Evolutionary conservation across 202 grass and related monocot genomes (phyloP), one percentile per base, ranked within the genome.

Genomic region (Panicum hallii): DNA sequence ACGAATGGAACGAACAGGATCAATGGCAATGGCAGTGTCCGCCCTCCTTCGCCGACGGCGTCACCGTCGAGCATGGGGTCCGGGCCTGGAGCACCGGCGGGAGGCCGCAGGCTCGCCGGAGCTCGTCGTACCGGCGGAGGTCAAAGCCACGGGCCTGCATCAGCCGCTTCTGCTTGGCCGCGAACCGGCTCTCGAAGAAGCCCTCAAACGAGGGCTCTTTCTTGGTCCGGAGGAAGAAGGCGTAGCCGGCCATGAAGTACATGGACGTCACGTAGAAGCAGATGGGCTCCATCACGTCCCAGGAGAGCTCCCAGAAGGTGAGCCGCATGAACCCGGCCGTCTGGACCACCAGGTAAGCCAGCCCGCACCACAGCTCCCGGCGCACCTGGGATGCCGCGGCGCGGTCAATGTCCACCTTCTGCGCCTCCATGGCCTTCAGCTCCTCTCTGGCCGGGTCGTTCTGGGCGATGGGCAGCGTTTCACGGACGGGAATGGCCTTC

Each of bases 241-340:
- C 47, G 55, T 98, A 98, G 57, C 95, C 93, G 0, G 85, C 91
- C 89, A 98, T 93, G 89, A 98, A 93, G 86, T 98, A 95, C 57
- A 90, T 54, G n/a, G 95, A 98, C 48, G 93, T 93, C 40, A 98
- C 91, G 22, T 89, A 98, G 83, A 95, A 98, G 87, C 95, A 98
- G 53, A 98, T 98, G 45, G 95, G 95, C 87, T 98, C 95, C 95
- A 98, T 98, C 6, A 98, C 95, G 17, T 98, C 93, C 95, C 95
- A 98, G 13, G 93, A 93, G 1, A 98, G 91, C 93, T 98, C 96
- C 91, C 96, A 98, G 83, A 98, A 98, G 4, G 96, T 98, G 42
- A 98, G 88, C 85, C 96, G 78, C 96, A 95, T 92, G 83, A 98
- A 94, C 34, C 85, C 96, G 7, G 86, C 89, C 17, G 96, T 98